Evolutionary conservation across 768 basidiomycete species (phyloP).

Genomic region (Hericium alpestre): DNA sequence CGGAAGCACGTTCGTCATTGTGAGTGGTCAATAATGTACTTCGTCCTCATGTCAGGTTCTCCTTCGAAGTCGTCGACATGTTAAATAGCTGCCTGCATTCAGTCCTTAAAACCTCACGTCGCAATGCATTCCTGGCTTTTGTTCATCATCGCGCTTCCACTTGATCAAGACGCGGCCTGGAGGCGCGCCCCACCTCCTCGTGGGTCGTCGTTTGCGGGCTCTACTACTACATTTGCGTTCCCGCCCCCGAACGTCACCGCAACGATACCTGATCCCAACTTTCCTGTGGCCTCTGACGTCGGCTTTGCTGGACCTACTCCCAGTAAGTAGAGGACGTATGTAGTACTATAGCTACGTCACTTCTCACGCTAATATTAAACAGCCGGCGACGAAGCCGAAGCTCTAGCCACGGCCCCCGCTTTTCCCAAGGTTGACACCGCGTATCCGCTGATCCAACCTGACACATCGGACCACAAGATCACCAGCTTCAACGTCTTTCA

Average conservation of each 20-base stretch:
- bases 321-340: slow-evolving; percentile 20
- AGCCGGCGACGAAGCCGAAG: slow-evolving; percentile 18
- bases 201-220: slow-evolving; percentile 30
- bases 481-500: slow-evolving; percentile 32
- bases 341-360: not conserved
- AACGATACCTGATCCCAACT: slow-evolving; percentile 24
- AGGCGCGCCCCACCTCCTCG: not conserved
- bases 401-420: slow-evolving; percentile 24
- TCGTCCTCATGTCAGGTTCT: too few species aligned
- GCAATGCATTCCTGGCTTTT: not conserved
- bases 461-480: slow-evolving; percentile 18
- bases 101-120: not conserved
- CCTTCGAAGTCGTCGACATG: too few species aligned
- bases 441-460: slow-evolving; percentile 31
- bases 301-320: slow-evolving; percentile 38
- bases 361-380: not conserved
- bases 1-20: not conserved
- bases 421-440: slow-evolving; percentile 24
- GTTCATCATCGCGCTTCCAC: not conserved
- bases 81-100: not conserved
- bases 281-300: slow-evolving; percentile 30
- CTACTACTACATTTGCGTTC: slow-evolving; percentile 29
- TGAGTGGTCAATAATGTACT: not conserved
- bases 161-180: not conserved
- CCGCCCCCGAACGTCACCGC: slow-evolving; percentile 28